A percentile compares a stretch with the other conserved stretches of the same genome.
Evolutionary conservation across 1,139 yeast genomes (phyloP).

Genomic region (Diutina sp.): DNA sequence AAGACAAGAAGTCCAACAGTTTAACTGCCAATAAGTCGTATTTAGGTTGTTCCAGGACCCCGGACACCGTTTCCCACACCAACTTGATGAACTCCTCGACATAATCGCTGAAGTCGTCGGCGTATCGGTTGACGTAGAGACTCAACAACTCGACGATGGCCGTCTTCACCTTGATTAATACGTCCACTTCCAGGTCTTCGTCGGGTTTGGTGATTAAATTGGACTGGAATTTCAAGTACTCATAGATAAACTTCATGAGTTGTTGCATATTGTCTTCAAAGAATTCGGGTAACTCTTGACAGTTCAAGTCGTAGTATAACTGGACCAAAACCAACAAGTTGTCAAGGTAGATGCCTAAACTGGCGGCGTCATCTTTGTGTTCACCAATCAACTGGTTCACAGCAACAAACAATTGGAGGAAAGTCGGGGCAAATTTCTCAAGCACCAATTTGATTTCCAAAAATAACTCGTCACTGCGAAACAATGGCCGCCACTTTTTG

Average conservation of each 20-base stretch:
- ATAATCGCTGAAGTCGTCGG: slow-evolving; percentile 73
- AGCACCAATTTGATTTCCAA: slow-evolving; percentile 79
- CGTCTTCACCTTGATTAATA: slow-evolving; percentile 63
- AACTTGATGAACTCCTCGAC: slow-evolving; percentile 71
- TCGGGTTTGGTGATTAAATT: slow-evolving; percentile 40
- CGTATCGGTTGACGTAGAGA: slow-evolving; percentile 80
- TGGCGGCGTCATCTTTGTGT: slow-evolving; percentile 27
- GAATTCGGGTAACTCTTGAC: slow-evolving; percentile 96
- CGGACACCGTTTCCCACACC: slow-evolving; percentile 67
- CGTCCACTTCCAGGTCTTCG: slow-evolving; percentile 64
- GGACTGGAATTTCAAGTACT: slow-evolving; percentile 55
- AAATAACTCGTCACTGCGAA: slow-evolving; percentile 82
- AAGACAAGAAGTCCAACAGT: slow-evolving; percentile 69
- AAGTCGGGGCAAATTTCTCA: slow-evolving; percentile 77
- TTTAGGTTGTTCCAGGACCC: slow-evolving; percentile 57
- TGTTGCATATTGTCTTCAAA: slow-evolving; percentile 79
- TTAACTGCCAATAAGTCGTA: slow-evolving; percentile 78
- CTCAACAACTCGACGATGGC: slow-evolving; percentile 77
- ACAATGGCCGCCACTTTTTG: slow-evolving; percentile 92
- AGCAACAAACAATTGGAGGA: slow-evolving; percentile 47
- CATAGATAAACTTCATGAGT: slow-evolving; percentile 75
- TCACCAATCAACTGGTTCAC: slow-evolving; percentile 56
- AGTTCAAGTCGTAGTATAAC: slow-evolving; percentile 83
- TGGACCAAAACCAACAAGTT: slow-evolving; percentile 62
- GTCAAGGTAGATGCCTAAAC: slow-evolving; percentile 47